phyloP scores from a whole-genome alignment of 345 rosid genomes.

The Hibiscus mutabilis region DNA sequence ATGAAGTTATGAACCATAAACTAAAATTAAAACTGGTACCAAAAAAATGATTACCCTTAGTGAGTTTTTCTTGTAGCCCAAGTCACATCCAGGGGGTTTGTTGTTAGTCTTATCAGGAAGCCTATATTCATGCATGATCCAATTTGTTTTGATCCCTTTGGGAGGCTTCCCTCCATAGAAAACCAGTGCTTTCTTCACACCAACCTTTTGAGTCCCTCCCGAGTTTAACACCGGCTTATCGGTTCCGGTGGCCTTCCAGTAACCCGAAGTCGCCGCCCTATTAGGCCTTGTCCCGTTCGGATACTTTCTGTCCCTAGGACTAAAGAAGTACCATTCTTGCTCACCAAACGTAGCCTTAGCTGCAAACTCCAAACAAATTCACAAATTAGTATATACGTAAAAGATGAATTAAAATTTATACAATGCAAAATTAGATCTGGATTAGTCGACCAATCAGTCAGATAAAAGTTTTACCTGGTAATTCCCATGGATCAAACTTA shows the following conservation, averaged over 20 bases:
- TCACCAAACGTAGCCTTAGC: constrained; percentile 89
- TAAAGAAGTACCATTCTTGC: constrained; percentile 96
- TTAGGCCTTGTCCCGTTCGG: constrained; percentile 97
- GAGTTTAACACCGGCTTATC: constrained; percentile 81
- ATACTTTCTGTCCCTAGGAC: constrained; percentile 89
- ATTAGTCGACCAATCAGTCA: no score
- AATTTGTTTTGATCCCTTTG: constrained; percentile 84
- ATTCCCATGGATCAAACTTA: no score
- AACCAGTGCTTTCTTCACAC: constrained; percentile 89
- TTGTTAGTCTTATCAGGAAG: constrained; percentile 49
- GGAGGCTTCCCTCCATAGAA: constrained; percentile 97
- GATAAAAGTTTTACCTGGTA: not conserved
- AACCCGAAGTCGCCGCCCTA: constrained; percentile 96
- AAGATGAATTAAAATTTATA: no score
- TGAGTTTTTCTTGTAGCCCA: constrained; percentile 71
- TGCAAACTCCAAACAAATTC: constrained; percentile 14
- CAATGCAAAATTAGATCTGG: no score
- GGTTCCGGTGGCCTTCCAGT: constrained; percentile 99
- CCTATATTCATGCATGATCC: constrained; percentile 99
- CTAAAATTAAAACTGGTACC: no score
- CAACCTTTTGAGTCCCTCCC: constrained; percentile 59
- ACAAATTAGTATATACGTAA: not conserved
- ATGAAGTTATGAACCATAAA: no score
- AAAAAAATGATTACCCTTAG: constrained; percentile 26
- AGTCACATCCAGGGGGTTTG: constrained; percentile 56